phyloP scores from a whole-genome alignment of 2,329 filamentous ascomycete species.

The Hirsutella minnesotensis region DNA sequence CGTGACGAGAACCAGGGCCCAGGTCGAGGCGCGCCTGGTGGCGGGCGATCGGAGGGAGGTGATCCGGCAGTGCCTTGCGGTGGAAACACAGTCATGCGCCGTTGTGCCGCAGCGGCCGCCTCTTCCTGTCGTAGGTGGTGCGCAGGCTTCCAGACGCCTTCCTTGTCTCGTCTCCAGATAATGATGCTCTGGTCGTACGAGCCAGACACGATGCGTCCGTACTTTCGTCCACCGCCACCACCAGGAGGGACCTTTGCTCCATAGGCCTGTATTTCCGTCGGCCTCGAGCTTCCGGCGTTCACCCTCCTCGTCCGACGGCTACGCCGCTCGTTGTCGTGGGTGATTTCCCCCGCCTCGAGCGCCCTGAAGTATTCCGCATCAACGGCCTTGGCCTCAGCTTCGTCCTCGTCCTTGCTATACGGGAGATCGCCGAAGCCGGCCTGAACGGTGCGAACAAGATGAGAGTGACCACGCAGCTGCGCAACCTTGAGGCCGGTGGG shows the following conservation, averaged over 20 bases:
- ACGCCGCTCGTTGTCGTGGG: conserved; percentile 20
- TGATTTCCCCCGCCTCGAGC: conserved; percentile 36
- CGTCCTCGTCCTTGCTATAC: conserved; percentile 65
- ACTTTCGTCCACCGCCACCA: conserved; percentile 78
- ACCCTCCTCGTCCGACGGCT: conserved; percentile 28
- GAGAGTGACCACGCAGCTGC: conserved; percentile 68
- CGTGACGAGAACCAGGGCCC: neutral
- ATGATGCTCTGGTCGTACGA: conserved; percentile 95
- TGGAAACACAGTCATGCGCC: conserved; percentile 9
- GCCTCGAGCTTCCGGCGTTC: conserved; percentile 64
- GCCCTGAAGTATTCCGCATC: conserved; percentile 62
- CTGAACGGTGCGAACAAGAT: conserved; percentile 87
- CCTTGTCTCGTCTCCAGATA: conserved; percentile 79
- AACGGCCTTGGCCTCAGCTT: conserved; percentile 57
- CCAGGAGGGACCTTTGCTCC: conserved; percentile 84
- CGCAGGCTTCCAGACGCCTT: conserved; percentile 73
- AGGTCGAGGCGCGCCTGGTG: neutral
- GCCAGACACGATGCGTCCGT: conserved; percentile 90
- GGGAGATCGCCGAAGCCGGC: conserved; percentile 86
- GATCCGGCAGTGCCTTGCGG: neutral
- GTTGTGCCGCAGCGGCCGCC: conserved; percentile 40
- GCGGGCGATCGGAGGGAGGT: neutral
- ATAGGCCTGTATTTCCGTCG: conserved; percentile 64
- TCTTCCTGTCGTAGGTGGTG: conserved; percentile 68
- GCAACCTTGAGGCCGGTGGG: conserved; percentile 80